Percentiles rank a stretch among this genome's conserved stretches.
These are phyloP conservation scores for Phanerochaete carnosa DNA, from an alignment of 768 basidiomycete genomes.

Conservation along the genomic window DNA sequence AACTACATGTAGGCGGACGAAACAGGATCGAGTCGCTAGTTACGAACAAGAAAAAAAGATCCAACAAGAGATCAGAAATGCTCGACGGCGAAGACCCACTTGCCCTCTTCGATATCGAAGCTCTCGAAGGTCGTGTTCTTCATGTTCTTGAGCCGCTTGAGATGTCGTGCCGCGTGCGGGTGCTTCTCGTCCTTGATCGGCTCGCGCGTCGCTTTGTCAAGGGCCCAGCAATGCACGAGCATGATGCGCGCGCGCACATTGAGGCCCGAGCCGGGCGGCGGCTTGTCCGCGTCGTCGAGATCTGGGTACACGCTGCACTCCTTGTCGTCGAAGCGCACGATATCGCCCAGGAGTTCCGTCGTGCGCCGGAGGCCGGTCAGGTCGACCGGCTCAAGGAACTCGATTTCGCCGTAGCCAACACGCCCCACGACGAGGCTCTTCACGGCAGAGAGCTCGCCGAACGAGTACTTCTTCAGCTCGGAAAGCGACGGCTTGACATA, in stretches of 20 bases:
- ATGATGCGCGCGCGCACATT: conserved; percentile 83
- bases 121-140: conserved; percentile 80
- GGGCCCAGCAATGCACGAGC: conserved; percentile 80
- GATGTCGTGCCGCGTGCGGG: conserved; percentile 62
- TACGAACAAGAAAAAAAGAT: background rate
- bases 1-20: conserved; percentile 3
- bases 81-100: conserved; percentile 92
- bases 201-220: conserved; percentile 88
- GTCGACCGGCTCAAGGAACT: conserved; percentile 77
- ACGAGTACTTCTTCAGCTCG: conserved; percentile 65
- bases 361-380: conserved; percentile 82
- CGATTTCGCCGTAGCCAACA: conserved; percentile 86
- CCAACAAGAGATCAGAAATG: conserved; percentile 58
- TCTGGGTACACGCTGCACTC: conserved; percentile 95
- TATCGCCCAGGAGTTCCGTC: conserved; percentile 78
- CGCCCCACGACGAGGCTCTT: conserved; percentile 83
- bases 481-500: conserved; percentile 81
- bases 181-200: conserved; percentile 81
- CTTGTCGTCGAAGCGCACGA: conserved; percentile 86
- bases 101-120: conserved; percentile 78
- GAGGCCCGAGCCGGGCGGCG: conserved; percentile 77
- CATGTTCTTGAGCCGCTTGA: conserved; percentile 82
- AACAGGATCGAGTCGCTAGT: background rate
- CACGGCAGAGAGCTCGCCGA: conserved; percentile 71
- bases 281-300: conserved; percentile 80